Percentiles rank a stretch among this genome's conserved stretches.
Evolutionary conservation across 345 rosid genomes (phyloP).

Genomic region (Eucalyptus grandis): DNA sequence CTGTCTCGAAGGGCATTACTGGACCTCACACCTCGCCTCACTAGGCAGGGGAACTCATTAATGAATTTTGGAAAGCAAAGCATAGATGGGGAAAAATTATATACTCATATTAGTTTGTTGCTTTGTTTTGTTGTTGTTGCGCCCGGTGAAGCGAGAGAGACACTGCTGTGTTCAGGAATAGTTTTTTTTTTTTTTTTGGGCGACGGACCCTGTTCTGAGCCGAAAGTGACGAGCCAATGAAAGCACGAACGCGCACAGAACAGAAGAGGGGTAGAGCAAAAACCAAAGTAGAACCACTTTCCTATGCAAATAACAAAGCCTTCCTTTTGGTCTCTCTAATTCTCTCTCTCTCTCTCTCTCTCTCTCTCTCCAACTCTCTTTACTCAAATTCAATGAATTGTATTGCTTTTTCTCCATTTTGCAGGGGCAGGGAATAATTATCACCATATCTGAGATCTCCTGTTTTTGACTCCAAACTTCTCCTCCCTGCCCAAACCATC

Average conservation of each 20-base stretch:
- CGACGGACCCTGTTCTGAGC: not conserved
- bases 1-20: not conserved
- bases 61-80: not conserved
- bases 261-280: not conserved
- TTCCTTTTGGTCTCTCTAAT: not conserved
- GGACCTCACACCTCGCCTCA: not conserved
- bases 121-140: not conserved
- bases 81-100: not conserved
- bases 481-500: not conserved
- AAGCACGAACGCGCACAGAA: not conserved
- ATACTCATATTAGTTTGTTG: not conserved
- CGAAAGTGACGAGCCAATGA: constrained; percentile 36
- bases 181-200: not conserved
- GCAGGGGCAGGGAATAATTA: not conserved
- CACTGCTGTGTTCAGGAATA: not conserved
- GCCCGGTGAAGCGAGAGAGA: not conserved
- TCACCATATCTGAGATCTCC: not conserved
- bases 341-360: not conserved
- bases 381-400: constrained; percentile 2
- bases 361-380: not conserved
- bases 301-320: not conserved
- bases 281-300: not conserved
- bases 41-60: not conserved
- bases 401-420: not conserved
- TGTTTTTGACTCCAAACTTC: not conserved